These are phyloP conservation scores for Ustilago vetiveriae DNA, from an alignment of 1,284 basidiomycete species.

Conservation along the genomic window DNA sequence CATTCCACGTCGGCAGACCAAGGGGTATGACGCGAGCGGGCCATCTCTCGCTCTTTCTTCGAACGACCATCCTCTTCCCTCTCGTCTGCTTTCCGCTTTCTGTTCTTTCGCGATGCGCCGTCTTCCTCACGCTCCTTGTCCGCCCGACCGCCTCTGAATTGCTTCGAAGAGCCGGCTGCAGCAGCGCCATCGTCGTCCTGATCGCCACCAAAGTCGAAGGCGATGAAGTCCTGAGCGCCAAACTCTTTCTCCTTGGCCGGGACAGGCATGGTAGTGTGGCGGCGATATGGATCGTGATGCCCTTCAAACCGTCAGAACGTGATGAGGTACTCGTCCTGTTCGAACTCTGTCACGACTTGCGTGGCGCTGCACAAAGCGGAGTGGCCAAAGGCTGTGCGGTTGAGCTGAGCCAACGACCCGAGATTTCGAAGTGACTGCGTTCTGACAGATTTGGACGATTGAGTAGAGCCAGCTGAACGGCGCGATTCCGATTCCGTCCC, in stretches of 20 bases:
- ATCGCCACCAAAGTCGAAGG: constrained; percentile 54
- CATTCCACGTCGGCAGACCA: constrained; percentile 83
- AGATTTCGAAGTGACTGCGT: too few relatives aligned
- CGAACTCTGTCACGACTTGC: too few relatives aligned
- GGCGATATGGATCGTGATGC: too few relatives aligned
- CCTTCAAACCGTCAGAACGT: too few relatives aligned
- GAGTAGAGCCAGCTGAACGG: too few relatives aligned
- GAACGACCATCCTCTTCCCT: constrained; percentile 68
- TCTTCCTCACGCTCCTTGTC: constrained; percentile 13
- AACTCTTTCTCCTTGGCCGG: constrained; percentile 31
- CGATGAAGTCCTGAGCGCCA: constrained; percentile 55
- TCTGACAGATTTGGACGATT: too few relatives aligned
- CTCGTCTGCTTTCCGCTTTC: constrained; percentile 56
- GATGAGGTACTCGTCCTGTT: too few relatives aligned
- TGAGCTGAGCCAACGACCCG: too few relatives aligned
- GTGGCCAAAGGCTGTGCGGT: too few relatives aligned
- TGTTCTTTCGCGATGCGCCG: constrained; percentile 22
- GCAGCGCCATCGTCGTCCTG: constrained; percentile 13
- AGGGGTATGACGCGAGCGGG: constrained; percentile 75
- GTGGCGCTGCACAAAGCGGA: too few relatives aligned
- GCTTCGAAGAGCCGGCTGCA: constrained; percentile 11
- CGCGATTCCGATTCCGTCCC: too few relatives aligned
- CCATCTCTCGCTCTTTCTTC: constrained; percentile 74
- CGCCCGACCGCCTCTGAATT: constrained; percentile 6
- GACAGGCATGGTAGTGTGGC: constrained; percentile 21